A percentile compares a stretch with the other conserved stretches of the same genome.
Evolutionary conservation across 129 eudicot species (phyloP).

Genomic region (Saposhnikovia divaricata): DNA sequence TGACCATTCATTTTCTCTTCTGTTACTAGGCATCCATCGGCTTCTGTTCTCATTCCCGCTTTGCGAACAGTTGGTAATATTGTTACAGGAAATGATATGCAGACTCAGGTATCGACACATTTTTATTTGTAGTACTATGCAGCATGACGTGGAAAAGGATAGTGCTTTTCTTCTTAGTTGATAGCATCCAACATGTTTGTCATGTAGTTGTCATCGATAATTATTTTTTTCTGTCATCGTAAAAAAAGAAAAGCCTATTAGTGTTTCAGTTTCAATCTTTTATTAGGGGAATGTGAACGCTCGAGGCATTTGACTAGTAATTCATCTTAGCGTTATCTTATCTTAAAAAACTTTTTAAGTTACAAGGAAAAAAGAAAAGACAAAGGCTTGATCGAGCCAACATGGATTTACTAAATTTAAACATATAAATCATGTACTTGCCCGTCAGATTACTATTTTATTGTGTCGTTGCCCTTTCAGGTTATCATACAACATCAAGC

Average conservation of each 20-base stretch:
- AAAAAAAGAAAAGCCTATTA: slow-evolving; percentile 13
- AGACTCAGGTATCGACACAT: slow-evolving; percentile 53
- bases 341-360: not conserved
- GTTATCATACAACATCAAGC: slow-evolving; percentile 28
- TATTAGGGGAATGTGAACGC: not conserved
- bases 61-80: slow-evolving; percentile 45
- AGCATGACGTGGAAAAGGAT: not conserved
- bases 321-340: not conserved
- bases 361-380: not conserved
- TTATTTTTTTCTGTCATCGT: not conserved
- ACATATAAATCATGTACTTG: not conserved
- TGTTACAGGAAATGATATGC: slow-evolving; percentile 49
- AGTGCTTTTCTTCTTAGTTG: not conserved
- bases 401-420: not conserved
- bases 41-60: slow-evolving; percentile 29
- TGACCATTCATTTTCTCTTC: not conserved
- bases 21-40: slow-evolving; percentile 8
- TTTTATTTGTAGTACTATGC: not conserved
- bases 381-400: slow-evolving; percentile 1
- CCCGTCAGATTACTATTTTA: not conserved
- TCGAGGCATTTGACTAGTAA: not conserved
- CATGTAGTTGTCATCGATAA: slow-evolving; percentile 3
- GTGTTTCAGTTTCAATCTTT: not conserved
- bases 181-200: not conserved
- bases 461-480: not conserved